Evolutionary conservation across 2,329 filamentous ascomycete species (phyloP).

Genomic region (Tricladium varicosporioides): DNA sequence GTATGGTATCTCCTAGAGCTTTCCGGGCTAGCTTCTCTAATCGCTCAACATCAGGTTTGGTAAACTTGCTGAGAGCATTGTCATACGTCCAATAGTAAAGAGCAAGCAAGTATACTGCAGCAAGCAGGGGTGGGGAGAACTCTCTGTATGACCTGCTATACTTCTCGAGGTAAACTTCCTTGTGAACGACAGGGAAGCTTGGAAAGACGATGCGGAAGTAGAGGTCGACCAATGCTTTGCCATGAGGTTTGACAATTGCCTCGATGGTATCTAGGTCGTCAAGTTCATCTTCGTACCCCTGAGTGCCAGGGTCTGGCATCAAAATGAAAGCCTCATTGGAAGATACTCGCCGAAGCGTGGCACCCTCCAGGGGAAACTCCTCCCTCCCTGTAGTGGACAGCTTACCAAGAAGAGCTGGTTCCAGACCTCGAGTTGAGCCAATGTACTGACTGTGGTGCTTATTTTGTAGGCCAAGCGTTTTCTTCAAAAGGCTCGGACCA

Average conservation of each 20-base stretch:
- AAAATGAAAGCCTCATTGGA: slow-evolving; percentile 75
- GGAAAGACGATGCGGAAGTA: slow-evolving; percentile 46
- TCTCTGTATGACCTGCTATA: slow-evolving; percentile 55
- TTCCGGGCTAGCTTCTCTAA: slow-evolving; percentile 41
- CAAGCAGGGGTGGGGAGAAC: slow-evolving; percentile 57
- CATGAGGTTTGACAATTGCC: slow-evolving; percentile 28
- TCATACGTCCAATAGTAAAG: slow-evolving; percentile 61
- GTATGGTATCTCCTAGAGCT: slow-evolving; percentile 47
- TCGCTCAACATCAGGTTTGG: slow-evolving; percentile 40
- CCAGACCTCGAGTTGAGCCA: slow-evolving; percentile 75
- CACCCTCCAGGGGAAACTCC: slow-evolving; percentile 68
- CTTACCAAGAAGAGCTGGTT: slow-evolving; percentile 73
- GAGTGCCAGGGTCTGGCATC: slow-evolving; percentile 68
- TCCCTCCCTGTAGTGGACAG: slow-evolving; percentile 75
- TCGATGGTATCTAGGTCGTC: slow-evolving; percentile 34
- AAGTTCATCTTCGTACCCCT: slow-evolving; percentile 48
- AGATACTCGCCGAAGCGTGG: slow-evolving; percentile 69
- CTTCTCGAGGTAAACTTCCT: slow-evolving; percentile 60
- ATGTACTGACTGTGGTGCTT: slow-evolving; percentile 79
- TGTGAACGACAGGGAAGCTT: slow-evolving; percentile 51
- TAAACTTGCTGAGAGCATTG: slow-evolving; percentile 45
- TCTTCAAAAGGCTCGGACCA: slow-evolving; percentile 61
- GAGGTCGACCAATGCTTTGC: slow-evolving; percentile 26
- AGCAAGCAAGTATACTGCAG: slow-evolving; percentile 61
- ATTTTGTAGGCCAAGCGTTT: slow-evolving; percentile 72